Conservation (phyloP, 2,329 filamentous ascomycete genomes). For the Venturia aucupariae region DNA sequence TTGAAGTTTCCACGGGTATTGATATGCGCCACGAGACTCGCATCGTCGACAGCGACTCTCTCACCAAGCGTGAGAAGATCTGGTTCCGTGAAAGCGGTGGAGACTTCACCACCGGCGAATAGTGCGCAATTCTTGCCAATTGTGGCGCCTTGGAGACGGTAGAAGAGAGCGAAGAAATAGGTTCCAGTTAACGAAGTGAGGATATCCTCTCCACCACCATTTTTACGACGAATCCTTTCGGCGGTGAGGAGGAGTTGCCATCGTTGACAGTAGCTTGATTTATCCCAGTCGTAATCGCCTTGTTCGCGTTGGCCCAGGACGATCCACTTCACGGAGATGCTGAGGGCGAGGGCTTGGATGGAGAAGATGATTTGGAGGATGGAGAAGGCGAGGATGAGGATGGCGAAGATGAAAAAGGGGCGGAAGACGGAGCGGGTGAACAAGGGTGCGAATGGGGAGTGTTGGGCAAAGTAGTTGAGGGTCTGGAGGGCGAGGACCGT, state of each 20-base stretch:
- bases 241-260: conserved; percentile 48
- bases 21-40: conserved; percentile 47
- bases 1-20: conserved; percentile 50
- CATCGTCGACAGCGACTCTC: conserved; percentile 46
- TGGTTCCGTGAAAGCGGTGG: conserved; percentile 48
- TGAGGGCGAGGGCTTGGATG: conserved; percentile 34
- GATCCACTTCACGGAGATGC: conserved; percentile 43
- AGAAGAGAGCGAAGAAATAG: conserved; percentile 44
- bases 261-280: conserved; percentile 46
- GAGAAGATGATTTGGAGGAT: conserved; percentile 36
- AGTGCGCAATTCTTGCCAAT: conserved; percentile 48
- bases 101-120: conserved; percentile 45
- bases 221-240: conserved; percentile 42
- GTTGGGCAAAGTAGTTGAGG: conserved; percentile 27
- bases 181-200: conserved; percentile 46
- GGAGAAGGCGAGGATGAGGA: conserved; percentile 34
- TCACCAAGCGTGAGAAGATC: conserved; percentile 47
- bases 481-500: conserved; percentile 42
- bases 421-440: conserved; percentile 25
- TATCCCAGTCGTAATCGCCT: conserved; percentile 51
- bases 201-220: conserved; percentile 43
- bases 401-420: conserved; percentile 32
- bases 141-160: conserved; percentile 43
- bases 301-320: conserved; percentile 42
- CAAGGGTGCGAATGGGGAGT: conserved; percentile 19